Evolutionary conservation across 371 early-diverging fungal genomes (phyloP).

Genomic region (Zancudomyces culisetae): DNA sequence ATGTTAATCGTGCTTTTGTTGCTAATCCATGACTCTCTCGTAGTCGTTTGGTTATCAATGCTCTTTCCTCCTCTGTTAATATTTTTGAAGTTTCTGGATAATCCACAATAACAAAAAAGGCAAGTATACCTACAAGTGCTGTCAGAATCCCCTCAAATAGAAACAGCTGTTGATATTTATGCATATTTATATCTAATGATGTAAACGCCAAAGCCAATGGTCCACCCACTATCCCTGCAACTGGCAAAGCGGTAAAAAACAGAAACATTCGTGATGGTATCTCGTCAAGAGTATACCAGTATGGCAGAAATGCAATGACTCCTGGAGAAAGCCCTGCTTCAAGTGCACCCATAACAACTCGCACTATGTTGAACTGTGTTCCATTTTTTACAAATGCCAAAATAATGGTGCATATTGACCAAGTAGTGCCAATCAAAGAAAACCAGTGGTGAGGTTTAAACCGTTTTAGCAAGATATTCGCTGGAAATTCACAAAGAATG

Average conservation of each 20-base stretch:
- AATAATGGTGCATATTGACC: constrained; percentile 29
- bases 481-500: constrained; percentile 39
- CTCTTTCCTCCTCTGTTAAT: constrained; percentile 11
- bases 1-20: constrained; percentile 12
- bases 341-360: constrained; percentile 44
- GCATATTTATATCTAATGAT: not conserved
- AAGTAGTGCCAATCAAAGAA: constrained; percentile 37
- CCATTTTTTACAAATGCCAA: constrained; percentile 18
- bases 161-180: constrained; percentile 15
- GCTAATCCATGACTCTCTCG: constrained; percentile 15
- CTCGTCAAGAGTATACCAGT: constrained; percentile 52
- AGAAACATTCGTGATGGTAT: constrained; percentile 35
- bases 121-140: constrained; percentile 7
- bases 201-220: constrained; percentile 12
- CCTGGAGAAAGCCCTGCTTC: constrained; percentile 60
- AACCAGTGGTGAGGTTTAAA: constrained; percentile 50
- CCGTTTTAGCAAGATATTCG: constrained; percentile 36
- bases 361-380: constrained; percentile 17
- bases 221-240: constrained; percentile 18
- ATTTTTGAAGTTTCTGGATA: constrained; percentile 17
- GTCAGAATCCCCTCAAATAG: constrained; percentile 11
- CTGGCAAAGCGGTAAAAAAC: constrained; percentile 18
- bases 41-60: constrained; percentile 12
- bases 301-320: constrained; percentile 40
- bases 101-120: constrained; percentile 10